phyloP scores from a whole-genome alignment of 148 eudicot species.

The Euryodendron excelsum region DNA sequence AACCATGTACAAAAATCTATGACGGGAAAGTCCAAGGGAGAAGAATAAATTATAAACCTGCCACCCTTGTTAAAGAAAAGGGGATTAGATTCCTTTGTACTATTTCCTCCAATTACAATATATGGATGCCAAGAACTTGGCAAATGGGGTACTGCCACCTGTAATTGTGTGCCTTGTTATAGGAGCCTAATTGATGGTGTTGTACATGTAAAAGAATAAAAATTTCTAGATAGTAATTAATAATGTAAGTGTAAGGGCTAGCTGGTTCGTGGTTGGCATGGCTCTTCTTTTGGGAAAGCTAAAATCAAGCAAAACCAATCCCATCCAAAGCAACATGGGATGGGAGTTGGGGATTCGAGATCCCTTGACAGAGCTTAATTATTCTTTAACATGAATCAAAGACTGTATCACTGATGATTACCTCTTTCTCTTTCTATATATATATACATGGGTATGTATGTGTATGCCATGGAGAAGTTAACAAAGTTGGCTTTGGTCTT shows the following conservation, averaged over 20 bases:
- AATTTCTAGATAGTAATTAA: not conserved
- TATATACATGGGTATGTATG: not conserved
- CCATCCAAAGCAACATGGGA: slow-evolving; percentile 20
- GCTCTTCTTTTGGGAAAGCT: slow-evolving; percentile 25
- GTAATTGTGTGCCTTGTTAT: slow-evolving; percentile 16
- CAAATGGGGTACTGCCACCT: slow-evolving; percentile 22
- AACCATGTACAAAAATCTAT: slow-evolving; percentile 15
- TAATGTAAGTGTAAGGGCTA: slow-evolving; percentile 6
- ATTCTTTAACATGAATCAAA: slow-evolving; percentile 4
- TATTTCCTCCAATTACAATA: slow-evolving; percentile 10
- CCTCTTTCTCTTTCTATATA: not conserved
- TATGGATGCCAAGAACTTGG: not conserved
- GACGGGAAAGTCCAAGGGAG: slow-evolving; percentile 21
- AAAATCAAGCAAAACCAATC: slow-evolving; percentile 22
- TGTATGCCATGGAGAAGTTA: slow-evolving; percentile 2
- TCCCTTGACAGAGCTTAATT: slow-evolving; percentile 17
- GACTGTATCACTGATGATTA: slow-evolving; percentile 14
- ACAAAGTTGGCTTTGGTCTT: slow-evolving; percentile 24
- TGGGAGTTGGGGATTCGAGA: slow-evolving; percentile 5
- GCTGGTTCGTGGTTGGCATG: slow-evolving; percentile 27
- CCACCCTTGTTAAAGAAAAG: slow-evolving; percentile 7
- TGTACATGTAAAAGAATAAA: not conserved
- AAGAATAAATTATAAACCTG: slow-evolving; percentile 25
- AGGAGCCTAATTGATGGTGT: not conserved
- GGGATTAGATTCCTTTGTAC: slow-evolving; percentile 11